Conservation (phyloP, 768 basidiomycete genomes). For the Dioszegia hungarica region DNA sequence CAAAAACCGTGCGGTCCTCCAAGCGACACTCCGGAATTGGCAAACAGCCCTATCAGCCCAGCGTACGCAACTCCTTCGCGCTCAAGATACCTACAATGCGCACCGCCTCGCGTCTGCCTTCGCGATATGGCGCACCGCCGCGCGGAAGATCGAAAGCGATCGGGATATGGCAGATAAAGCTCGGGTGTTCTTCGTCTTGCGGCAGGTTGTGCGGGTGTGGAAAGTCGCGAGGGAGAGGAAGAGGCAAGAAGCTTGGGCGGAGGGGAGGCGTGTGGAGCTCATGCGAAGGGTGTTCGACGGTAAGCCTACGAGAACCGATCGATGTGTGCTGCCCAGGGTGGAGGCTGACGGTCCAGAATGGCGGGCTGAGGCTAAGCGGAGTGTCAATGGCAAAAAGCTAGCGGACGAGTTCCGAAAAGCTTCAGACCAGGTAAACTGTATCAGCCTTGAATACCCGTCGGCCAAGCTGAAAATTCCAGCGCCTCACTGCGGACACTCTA, state of each 20-base stretch:
- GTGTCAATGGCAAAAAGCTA: slow-evolving; percentile 1
- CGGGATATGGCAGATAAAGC: slow-evolving; percentile 24
- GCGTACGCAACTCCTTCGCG: not conserved
- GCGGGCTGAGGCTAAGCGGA: slow-evolving; percentile 10
- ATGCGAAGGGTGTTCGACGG: slow-evolving; percentile 19
- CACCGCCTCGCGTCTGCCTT: not conserved
- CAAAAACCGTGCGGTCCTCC: not conserved
- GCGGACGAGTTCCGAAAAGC: not conserved
- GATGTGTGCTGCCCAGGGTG: too few species aligned
- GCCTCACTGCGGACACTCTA: slow-evolving; percentile 5
- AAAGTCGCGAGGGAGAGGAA: not conserved
- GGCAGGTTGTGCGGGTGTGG: slow-evolving; percentile 23
- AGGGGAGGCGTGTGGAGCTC: slow-evolving; percentile 6
- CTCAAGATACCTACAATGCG: not conserved
- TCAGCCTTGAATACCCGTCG: not conserved
- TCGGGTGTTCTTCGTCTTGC: slow-evolving; percentile 28
- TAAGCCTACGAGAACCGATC: slow-evolving; percentile 9
- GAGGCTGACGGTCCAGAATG: slow-evolving; percentile 20
- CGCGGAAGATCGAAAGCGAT: slow-evolving; percentile 9
- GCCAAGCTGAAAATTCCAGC: slow-evolving; percentile 7
- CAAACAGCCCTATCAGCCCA: not conserved
- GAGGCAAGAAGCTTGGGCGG: slow-evolving; percentile 15
- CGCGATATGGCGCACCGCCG: slow-evolving; percentile 13
- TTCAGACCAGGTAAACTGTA: slow-evolving; percentile 10
- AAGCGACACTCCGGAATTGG: not conserved